Base-by-base conservation (phyloP, 768 basidiomycete genomes). In the Russula earlei region DNA sequence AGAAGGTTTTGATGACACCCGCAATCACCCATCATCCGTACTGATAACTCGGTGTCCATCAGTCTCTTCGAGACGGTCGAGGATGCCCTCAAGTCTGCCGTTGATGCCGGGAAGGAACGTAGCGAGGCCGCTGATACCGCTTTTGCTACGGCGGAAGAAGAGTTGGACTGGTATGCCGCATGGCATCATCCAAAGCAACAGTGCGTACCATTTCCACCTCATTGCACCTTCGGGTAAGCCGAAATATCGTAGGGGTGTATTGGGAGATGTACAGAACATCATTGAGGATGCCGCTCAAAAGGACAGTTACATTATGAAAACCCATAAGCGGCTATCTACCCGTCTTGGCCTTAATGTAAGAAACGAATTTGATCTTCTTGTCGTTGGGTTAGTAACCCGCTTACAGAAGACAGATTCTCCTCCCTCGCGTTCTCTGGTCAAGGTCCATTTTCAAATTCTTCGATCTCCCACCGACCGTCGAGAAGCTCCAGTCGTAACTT, bases 261-360 rank as follows among this genome's bases (percentile, higher is more conserved):
- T 58, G 17, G 57, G 52, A 12, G 57, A 58, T 34, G 56, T 58
- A 6, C 56, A 58, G 34, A 36, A 53, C 40, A 54, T 58, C 22
- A 58, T 58, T n/a, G 57, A 58, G 10, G 57, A 58, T 24, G 57
- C 57, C 5, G 57, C 57, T 53, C 57, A 54, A 29, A 58, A 58
- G 36, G 57, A 58, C 27, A 58, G 42, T 14, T 34, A 43, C 22
- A 54, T 58, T 27, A 38, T 54, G 52, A 58, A 58, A 38, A 58
- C 47, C 1, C 50, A 58, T 38, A 58, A 49, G 20, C 47, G 57
- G n/a, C 25, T 58, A 43, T 54, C 57, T 7, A 41, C 47, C 15
- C 52, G 57, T 29, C 47, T 58, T 17, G 57, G 57, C 24, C 25
- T 58, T 11, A 54, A 15, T 43, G 57, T 58, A 37, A 49, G 57